phyloP scores from a whole-genome alignment of 495 filamentous ascomycete genomes.

The Aspergillus haitiensis region DNA sequence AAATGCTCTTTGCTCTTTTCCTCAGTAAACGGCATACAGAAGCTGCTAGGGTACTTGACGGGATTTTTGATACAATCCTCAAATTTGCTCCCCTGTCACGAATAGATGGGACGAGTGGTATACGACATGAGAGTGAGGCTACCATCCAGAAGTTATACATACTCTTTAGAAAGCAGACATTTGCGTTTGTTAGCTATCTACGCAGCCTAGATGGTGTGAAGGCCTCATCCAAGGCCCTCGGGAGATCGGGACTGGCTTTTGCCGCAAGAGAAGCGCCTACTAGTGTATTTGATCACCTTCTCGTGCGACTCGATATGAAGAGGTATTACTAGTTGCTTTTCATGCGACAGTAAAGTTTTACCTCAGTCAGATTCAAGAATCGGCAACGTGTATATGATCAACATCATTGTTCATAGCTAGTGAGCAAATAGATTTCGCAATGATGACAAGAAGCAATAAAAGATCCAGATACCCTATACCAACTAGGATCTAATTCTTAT shows the following conservation, averaged over 20 bases:
- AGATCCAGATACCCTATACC: too few relatives aligned
- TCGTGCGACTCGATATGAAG: slow-evolving; percentile 51
- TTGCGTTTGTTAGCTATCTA: slow-evolving; percentile 56
- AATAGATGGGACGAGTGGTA: slow-evolving; percentile 40
- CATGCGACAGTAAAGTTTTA: neutral
- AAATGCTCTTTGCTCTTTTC: slow-evolving; percentile 72
- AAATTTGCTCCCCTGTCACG: slow-evolving; percentile 59
- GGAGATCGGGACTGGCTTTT: slow-evolving; percentile 29
- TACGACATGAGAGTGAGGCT: slow-evolving; percentile 41
- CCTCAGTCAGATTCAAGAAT: too few relatives aligned
- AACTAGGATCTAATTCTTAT: too few relatives aligned
- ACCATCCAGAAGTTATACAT: slow-evolving; percentile 57
- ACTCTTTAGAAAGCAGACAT: slow-evolving; percentile 64
- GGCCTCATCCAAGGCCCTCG: slow-evolving; percentile 36
- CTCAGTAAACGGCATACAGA: slow-evolving; percentile 57
- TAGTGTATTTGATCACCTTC: slow-evolving; percentile 51
- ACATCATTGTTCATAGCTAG: too few relatives aligned
- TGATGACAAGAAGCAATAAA: too few relatives aligned
- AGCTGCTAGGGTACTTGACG: slow-evolving; percentile 71
- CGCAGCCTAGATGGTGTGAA: slow-evolving; percentile 51
- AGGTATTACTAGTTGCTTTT: slow-evolving; percentile 41
- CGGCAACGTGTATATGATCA: too few relatives aligned
- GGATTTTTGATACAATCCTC: slow-evolving; percentile 71
- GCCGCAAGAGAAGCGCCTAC: slow-evolving; percentile 35
- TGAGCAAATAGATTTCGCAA: too few relatives aligned